These are phyloP conservation scores for Scheffersomyces insectosa DNA, from an alignment of 1,139 yeast genomes.

Conservation along the genomic window DNA sequence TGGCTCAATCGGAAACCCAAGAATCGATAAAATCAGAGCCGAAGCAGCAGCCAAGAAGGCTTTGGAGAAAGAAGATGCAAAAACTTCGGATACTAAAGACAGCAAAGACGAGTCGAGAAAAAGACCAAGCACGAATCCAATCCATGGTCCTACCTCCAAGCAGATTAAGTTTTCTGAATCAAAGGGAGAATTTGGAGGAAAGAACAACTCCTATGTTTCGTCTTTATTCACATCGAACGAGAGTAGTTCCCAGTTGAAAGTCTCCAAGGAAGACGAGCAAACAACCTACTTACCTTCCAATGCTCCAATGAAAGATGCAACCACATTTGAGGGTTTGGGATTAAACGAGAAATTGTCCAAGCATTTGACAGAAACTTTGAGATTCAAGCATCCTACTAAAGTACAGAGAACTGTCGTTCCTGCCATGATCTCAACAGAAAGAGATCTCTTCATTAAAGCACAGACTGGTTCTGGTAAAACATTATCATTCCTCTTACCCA, in stretches of 20 bases:
- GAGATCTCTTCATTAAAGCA: slow-evolving; percentile 84
- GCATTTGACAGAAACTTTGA: slow-evolving; percentile 60
- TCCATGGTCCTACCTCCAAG: slow-evolving; percentile 22
- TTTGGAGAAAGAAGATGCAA: slow-evolving; percentile 1
- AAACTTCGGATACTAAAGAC: not conserved
- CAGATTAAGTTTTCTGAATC: slow-evolving; percentile 38
- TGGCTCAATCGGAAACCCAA: slow-evolving; percentile 27
- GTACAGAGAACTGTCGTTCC: slow-evolving; percentile 89
- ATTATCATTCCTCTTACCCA: slow-evolving; percentile 79
- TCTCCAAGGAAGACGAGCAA: slow-evolving; percentile 24
- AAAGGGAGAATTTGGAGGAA: slow-evolving; percentile 51
- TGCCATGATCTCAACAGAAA: slow-evolving; percentile 49
- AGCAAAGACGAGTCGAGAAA: slow-evolving; percentile 3
- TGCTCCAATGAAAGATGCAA: slow-evolving; percentile 75
- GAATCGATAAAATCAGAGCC: slow-evolving; percentile 15
- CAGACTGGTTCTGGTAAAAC: slow-evolving; percentile 98
- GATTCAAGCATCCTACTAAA: slow-evolving; percentile 73
- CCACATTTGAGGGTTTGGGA: slow-evolving; percentile 72
- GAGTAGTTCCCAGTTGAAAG: slow-evolving; percentile 29
- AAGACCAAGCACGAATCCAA: slow-evolving; percentile 5
- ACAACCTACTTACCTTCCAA: slow-evolving; percentile 63
- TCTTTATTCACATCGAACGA: slow-evolving; percentile 82
- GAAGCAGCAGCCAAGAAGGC: slow-evolving; percentile 1
- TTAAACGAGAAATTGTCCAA: slow-evolving; percentile 53
- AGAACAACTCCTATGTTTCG: slow-evolving; percentile 67